Conservation (phyloP, 1,284 basidiomycete genomes). For the Fomitopsis schrenkii region DNA sequence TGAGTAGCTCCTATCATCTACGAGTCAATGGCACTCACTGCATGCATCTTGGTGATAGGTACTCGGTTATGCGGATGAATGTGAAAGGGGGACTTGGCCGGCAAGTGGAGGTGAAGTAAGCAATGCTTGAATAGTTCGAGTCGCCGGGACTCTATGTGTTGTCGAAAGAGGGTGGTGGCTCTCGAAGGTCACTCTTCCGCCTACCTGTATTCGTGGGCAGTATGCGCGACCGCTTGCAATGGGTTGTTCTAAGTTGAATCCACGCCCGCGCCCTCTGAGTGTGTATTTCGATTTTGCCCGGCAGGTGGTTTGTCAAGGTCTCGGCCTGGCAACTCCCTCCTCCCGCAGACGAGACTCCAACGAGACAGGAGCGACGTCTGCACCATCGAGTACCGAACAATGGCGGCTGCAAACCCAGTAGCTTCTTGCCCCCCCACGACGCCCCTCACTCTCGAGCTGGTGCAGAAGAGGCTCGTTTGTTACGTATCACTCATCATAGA, state of each 20-base stretch:
- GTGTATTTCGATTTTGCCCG: neutral
- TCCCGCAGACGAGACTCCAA: too few species aligned
- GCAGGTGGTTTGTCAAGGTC: neutral
- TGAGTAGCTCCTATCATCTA: neutral
- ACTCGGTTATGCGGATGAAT: neutral
- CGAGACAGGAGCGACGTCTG: too few species aligned
- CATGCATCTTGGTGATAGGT: neutral
- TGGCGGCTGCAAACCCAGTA: too few species aligned
- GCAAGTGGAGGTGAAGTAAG: neutral
- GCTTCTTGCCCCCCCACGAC: too few species aligned
- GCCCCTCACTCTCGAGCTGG: too few species aligned
- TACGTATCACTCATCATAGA: too few species aligned
- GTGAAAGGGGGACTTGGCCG: neutral
- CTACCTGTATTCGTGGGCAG: neutral
- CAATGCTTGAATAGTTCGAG: neutral
- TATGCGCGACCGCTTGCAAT: neutral
- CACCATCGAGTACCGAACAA: too few species aligned
- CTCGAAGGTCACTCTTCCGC: neutral
- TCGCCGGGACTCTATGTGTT: neutral
- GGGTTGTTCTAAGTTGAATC: neutral
- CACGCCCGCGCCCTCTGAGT: neutral
- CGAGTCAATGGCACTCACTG: neutral
- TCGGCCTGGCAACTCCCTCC: neutral
- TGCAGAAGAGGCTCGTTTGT: too few species aligned
- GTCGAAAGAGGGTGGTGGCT: neutral